phyloP scores from a whole-genome alignment of 768 basidiomycete genomes.

The Amanita exitialis region DNA sequence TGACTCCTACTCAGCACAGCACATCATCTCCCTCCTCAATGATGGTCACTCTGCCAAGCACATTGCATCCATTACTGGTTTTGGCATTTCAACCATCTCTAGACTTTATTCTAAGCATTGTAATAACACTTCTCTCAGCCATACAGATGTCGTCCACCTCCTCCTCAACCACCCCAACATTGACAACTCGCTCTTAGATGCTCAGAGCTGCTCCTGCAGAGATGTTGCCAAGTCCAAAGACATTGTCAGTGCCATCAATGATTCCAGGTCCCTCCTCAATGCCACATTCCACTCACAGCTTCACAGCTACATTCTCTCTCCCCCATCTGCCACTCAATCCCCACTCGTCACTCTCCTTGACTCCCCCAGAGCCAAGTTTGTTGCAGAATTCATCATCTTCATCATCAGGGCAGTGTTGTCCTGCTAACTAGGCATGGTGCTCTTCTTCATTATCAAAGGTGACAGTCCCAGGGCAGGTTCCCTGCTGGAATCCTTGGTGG shows the following conservation, averaged over 20 bases:
- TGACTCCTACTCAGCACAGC: too few relatives aligned
- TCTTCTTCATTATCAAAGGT: too few relatives aligned
- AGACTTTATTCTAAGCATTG: too few relatives aligned
- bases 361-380: conserved; percentile 55
- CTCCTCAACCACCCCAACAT: conserved; percentile 73
- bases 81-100: too few relatives aligned
- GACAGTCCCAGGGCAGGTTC: too few relatives aligned
- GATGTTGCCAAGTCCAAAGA: conserved; percentile 72
- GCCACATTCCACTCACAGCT: conserved; percentile 69
- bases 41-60: too few relatives aligned
- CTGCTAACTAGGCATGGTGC: too few relatives aligned
- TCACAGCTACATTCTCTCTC: conserved; percentile 63
- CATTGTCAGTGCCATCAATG: conserved; percentile 53
- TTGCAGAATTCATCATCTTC: too few relatives aligned
- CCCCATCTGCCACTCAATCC: conserved; percentile 18
- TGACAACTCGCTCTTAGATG: conserved; percentile 69
- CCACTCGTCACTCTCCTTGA: conserved; percentile 46
- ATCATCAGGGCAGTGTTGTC: too few relatives aligned
- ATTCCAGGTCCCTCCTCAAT: conserved; percentile 68
- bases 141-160: conserved; percentile 62
- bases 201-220: conserved; percentile 51
- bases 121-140: conserved; percentile 62
- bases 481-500: too few relatives aligned
- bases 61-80: too few relatives aligned
- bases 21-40: too few relatives aligned